Conservation (phyloP, 140 eudicot genomes). For the Erigeron philadelphicus region DNA sequence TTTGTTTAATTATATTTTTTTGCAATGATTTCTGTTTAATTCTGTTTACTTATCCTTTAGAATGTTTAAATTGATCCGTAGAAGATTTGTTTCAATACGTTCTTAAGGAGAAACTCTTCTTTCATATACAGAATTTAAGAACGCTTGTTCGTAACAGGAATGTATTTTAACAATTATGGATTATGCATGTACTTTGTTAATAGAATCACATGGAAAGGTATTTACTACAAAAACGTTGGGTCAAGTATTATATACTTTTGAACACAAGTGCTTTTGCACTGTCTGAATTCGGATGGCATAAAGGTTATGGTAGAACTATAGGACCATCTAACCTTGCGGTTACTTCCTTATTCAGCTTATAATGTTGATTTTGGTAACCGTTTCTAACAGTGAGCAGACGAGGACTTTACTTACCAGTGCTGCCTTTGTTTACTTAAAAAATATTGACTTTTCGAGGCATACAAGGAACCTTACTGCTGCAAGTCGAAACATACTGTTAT, state of each 20-base stretch:
- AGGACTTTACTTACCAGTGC: conserved; percentile 85
- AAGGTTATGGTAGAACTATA: no score
- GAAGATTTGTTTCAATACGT: not conserved
- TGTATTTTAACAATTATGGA: not conserved
- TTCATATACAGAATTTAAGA: not conserved
- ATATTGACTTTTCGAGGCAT: conserved; percentile 64
- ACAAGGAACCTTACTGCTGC: conserved; percentile 92
- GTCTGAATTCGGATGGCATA: no score
- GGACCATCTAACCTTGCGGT: not conserved
- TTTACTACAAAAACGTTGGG: no score
- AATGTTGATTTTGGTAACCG: conserved; percentile 7
- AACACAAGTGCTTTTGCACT: no score
- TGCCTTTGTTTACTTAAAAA: conserved; percentile 69
- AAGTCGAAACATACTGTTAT: conserved; percentile 85
- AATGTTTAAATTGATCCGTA: not conserved
- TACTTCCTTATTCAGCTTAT: conserved; percentile 2
- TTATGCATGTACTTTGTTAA: not conserved
- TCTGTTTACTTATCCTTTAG: conserved; percentile 3
- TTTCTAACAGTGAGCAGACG: conserved; percentile 74
- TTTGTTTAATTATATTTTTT: not conserved
- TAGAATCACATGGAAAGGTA: no score
- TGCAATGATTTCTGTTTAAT: not conserved
- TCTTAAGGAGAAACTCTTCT: no score
- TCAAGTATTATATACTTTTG: no score
- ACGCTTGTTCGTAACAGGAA: not conserved